These are phyloP conservation scores for Cladosporium sphaerospermum DNA, from an alignment of 2,329 filamentous ascomycete genomes.

Conservation along the genomic window DNA sequence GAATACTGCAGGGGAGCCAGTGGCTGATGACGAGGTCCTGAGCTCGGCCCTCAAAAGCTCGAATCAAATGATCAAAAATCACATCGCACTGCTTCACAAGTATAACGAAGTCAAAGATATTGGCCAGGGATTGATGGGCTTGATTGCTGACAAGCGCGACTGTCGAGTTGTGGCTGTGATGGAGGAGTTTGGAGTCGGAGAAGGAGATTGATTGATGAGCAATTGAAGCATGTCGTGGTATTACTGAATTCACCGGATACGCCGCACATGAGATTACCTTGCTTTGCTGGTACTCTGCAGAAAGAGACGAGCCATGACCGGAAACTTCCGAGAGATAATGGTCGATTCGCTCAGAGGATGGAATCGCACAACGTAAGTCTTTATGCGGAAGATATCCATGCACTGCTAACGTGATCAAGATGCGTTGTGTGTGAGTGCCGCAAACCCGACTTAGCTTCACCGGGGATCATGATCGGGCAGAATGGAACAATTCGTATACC, in stretches of 20 bases:
- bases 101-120: slow-evolving; percentile 69
- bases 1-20: not conserved
- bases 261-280: no score
- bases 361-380: no score
- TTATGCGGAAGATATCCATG: no score
- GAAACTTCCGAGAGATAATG: no score
- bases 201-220: slow-evolving; percentile 34
- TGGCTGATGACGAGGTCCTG: slow-evolving; percentile 20
- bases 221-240: not conserved
- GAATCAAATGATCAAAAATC: slow-evolving; percentile 50
- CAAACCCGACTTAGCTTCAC: no score
- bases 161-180: slow-evolving; percentile 47
- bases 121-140: slow-evolving; percentile 57
- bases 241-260: not conserved
- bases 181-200: slow-evolving; percentile 42
- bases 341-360: no score
- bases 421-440: no score
- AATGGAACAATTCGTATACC: slow-evolving; percentile 6
- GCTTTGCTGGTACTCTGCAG: no score
- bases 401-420: no score
- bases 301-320: no score
- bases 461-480: no score
- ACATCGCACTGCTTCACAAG: slow-evolving; percentile 59
- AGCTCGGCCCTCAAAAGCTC: slow-evolving; percentile 37
- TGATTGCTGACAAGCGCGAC: slow-evolving; percentile 60